Evolutionary conservation across 352 stramenopile species (phyloP).

Genomic region (Globisporangium perplexum): DNA sequence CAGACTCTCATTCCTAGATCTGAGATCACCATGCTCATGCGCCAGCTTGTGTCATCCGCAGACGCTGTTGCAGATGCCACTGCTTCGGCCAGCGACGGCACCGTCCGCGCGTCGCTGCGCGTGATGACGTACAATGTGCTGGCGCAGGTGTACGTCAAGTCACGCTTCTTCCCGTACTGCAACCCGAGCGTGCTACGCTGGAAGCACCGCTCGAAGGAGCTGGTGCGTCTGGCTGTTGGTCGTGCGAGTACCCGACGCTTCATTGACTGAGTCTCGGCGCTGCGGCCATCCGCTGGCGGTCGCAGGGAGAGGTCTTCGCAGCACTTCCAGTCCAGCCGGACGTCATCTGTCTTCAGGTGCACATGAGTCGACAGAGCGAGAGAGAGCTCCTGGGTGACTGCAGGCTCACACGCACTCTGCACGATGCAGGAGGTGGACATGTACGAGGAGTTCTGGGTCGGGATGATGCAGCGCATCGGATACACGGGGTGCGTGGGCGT

Average conservation of each 20-base stretch:
- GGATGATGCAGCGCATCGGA: slow-evolving; percentile 45
- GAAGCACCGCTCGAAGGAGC: slow-evolving; percentile 62
- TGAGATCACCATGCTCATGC: too few species aligned
- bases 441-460: slow-evolving; percentile 66
- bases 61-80: background rate
- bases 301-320: slow-evolving; percentile 49
- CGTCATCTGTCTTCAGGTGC: slow-evolving; percentile 72
- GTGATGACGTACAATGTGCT: slow-evolving; percentile 90
- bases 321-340: slow-evolving; percentile 55
- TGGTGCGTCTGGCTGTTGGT: slow-evolving; percentile 28
- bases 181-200: slow-evolving; percentile 45
- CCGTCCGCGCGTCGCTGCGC: slow-evolving; percentile 25
- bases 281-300: too few species aligned
- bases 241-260: background rate
- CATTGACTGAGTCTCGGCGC: background rate
- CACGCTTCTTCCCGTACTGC: slow-evolving; percentile 80
- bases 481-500: slow-evolving; percentile 44
- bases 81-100: background rate
- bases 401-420: background rate
- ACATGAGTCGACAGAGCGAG: too few species aligned
- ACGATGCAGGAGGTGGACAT: slow-evolving; percentile 68
- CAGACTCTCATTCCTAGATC: too few species aligned
- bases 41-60: too few species aligned
- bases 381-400: background rate
- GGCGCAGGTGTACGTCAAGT: slow-evolving; percentile 76